Percentiles rank a stretch among this genome's conserved stretches.
Conservation (phyloP, 169 alveolate species). For the Plasmodium coatneyi region DNA sequence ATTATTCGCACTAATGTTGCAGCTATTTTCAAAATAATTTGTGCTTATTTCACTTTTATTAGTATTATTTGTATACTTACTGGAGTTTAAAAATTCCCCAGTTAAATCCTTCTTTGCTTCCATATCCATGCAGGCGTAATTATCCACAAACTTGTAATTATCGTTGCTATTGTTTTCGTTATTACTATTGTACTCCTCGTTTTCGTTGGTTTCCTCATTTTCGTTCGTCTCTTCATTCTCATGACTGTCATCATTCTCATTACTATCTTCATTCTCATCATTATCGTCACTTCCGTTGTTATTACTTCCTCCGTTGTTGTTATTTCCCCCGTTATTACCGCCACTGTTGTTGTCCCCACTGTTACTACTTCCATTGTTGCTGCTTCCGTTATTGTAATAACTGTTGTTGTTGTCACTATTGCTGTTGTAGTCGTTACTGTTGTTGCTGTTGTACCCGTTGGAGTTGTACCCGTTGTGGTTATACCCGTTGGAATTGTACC, state of each 20-base stretch:
- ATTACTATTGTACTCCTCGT: conserved; percentile 41
- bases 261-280: background rate
- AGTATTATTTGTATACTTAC: conserved; percentile 13
- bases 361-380: background rate
- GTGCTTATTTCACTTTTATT: conserved; percentile 60
- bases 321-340: background rate
- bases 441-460: background rate
- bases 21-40: conserved; percentile 63
- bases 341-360: background rate
- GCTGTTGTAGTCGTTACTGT: background rate
- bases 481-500: background rate
- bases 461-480: background rate
- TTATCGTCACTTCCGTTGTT: background rate
- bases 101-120: conserved; percentile 6
- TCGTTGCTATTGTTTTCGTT: conserved; percentile 31
- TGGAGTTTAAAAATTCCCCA: conserved; percentile 19
- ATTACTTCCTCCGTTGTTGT: background rate
- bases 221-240: conserved; percentile 21
- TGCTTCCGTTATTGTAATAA: background rate
- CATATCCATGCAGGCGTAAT: background rate
- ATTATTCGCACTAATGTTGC: conserved; percentile 43
- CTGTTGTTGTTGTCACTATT: background rate
- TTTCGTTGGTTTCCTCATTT: conserved; percentile 36
- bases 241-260: background rate
- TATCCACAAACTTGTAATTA: conserved; percentile 53